Evolutionary conservation across 139 green algal species (phyloP), one percentile per base, ranked within the genome.

Genomic region (Astrephomene gubernaculifera): DNA sequence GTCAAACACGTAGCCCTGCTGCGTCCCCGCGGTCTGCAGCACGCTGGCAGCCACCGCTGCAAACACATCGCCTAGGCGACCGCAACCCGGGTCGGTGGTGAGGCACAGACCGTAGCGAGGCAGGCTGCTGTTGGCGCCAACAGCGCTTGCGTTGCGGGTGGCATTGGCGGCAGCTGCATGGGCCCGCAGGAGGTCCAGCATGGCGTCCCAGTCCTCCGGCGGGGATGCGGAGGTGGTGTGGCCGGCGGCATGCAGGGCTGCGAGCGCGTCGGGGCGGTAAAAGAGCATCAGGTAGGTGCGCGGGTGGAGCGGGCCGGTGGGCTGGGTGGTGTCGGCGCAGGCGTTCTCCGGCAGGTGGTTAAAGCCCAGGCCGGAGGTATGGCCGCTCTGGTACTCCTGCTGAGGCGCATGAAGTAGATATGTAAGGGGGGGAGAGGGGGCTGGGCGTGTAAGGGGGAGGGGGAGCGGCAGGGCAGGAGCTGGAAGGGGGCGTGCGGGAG

Each of bases 201-300:
- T 10, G 39, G 17, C 43, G 21, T 83, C 76, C 76, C 73, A 81
- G 53, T 81, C 73, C 5, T 27, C 31, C 4, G 75, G 75, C 10
- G 75, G 75, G 33, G 33, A 1, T 1, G 57, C 39, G 29, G 29
- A 35, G 29, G 39, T 2, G 8, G 9, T 9, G 5, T 22, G 57
- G 12, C 57, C 75, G 35, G 38, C 43, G 12, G 19, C 39, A 22
- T 44, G 29, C 63, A 84, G 29, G 9, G 78, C 41, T 21, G 43
- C 33, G 31, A 84, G 63, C 31, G 35, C 63, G 24, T 84, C 78
- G 19, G 43, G 9, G 2, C 78, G 61, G n/a, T 84, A 74, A 63
- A 75, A 74, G 5, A 74, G 22, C 31, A 84, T 39, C 78, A 84
- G 78, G n/a, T 39, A 74, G 5, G 63, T 65, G n/a, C 78, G 78